Percentiles rank a stretch among this genome's conserved stretches.
Conservation (phyloP, 1,284 basidiomycete species). For the Trichosporon coremiiforme region DNA sequence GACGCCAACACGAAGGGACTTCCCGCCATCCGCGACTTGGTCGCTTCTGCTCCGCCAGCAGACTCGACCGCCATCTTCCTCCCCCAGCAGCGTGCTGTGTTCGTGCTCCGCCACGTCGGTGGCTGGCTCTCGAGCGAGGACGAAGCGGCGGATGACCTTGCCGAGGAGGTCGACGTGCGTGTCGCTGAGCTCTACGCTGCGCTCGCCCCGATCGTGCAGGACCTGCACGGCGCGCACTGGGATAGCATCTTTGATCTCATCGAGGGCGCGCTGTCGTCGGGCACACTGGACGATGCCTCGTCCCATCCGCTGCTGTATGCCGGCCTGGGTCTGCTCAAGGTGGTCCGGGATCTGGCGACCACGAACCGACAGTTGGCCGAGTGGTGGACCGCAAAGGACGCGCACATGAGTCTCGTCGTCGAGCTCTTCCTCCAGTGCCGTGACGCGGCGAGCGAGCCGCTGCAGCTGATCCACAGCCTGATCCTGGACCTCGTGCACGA, state of each 20-base stretch:
- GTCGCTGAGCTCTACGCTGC: conserved; percentile 75
- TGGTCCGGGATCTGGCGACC: conserved; percentile 69
- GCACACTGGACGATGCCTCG: conserved; percentile 64
- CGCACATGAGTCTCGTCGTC: conserved; percentile 35
- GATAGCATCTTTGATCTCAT: conserved; percentile 87
- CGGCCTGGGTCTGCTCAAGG: conserved; percentile 69
- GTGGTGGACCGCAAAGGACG: conserved; percentile 61
- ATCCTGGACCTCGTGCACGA: conserved; percentile 69
- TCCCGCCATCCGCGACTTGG: conserved; percentile 69
- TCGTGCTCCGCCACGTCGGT: conserved; percentile 82
- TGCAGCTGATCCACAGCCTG: conserved; percentile 67
- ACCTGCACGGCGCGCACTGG: conserved; percentile 84
- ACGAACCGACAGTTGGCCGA: conserved; percentile 74
- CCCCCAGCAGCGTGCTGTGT: conserved; percentile 81
- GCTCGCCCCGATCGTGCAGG: conserved; percentile 85
- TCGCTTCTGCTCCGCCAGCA: conserved; percentile 72
- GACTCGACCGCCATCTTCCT: conserved; percentile 83
- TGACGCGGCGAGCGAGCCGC: conserved; percentile 62
- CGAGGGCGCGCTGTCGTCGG: conserved; percentile 83
- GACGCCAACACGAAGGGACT: conserved; percentile 72
- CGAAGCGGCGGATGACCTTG: conserved; percentile 64
- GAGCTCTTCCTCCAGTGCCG: conserved; percentile 49
- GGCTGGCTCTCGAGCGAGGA: conserved; percentile 78
- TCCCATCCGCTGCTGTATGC: conserved; percentile 68
- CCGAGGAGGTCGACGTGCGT: conserved; percentile 73